phyloP scores from a whole-genome alignment of 2,329 filamentous ascomycete species.

The Arthrobotrys musiformis region DNA sequence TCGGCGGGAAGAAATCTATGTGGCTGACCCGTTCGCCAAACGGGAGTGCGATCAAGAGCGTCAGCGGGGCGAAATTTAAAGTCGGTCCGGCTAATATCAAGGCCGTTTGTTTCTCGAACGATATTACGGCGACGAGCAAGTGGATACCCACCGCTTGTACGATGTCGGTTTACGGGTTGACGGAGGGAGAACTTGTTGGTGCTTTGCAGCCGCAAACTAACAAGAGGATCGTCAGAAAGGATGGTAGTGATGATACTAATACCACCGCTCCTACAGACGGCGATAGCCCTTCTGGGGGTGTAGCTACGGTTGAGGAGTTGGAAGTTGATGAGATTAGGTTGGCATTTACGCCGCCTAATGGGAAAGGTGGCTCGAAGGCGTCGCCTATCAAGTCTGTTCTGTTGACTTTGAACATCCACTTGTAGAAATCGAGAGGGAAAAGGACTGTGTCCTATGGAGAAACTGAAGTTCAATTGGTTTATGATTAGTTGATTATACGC shows the following conservation, averaged over 20 bases:
- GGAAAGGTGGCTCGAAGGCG: not conserved
- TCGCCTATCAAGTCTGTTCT: conserved; percentile 25
- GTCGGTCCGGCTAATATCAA: conserved; percentile 7
- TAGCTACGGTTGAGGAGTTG: not conserved
- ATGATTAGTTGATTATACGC: too few relatives aligned
- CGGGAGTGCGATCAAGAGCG: conserved; percentile 14
- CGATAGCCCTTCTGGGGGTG: not conserved
- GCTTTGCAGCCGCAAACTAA: conserved; percentile 11
- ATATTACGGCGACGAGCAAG: conserved; percentile 3
- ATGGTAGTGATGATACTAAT: not conserved
- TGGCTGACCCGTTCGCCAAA: conserved; percentile 5
- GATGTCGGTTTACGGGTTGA: conserved; percentile 9
- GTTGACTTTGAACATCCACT: conserved; percentile 10
- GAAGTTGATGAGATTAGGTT: conserved; percentile 35
- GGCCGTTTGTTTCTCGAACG: conserved; percentile 32
- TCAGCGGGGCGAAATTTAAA: conserved; percentile 3
- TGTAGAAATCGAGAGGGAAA: not conserved
- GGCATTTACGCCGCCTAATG: not conserved
- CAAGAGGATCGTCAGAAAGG: not conserved
- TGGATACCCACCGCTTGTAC: conserved; percentile 17
- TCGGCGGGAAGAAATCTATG: conserved; percentile 39
- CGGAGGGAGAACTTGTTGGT: conserved; percentile 11
- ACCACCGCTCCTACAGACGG: not conserved
- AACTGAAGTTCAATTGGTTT: too few relatives aligned
- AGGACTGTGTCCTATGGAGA: not conserved